Percentiles rank a stretch among this genome's conserved stretches.
Evolutionary conservation across 257 asterid species (phyloP).

Genomic region (Anisodus acutangulus): DNA sequence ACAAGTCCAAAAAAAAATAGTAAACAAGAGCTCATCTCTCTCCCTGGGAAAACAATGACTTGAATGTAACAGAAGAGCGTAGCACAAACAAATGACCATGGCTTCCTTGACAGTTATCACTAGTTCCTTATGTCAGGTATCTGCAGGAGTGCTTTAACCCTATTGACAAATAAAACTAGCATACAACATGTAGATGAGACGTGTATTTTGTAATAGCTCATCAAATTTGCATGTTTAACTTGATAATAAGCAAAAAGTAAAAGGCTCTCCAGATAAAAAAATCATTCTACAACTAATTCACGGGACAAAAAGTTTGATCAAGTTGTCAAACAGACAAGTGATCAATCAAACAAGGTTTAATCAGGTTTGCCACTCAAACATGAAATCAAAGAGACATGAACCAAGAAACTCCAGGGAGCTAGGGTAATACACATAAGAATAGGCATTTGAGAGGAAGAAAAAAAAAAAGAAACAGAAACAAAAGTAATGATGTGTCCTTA

Average conservation of each 20-base stretch:
- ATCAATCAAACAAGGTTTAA: background rate
- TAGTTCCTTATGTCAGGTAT: background rate
- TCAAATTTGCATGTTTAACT: background rate
- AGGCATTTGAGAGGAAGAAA: background rate
- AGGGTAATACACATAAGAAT: background rate
- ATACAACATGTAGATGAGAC: background rate
- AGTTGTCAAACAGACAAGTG: background rate
- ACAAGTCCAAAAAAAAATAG: background rate
- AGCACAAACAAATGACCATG: background rate
- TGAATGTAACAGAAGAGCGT: background rate
- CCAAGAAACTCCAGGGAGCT: background rate
- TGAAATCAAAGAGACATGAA: conserved; percentile 7
- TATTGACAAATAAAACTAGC: background rate
- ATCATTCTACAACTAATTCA: background rate
- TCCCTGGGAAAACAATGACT: background rate
- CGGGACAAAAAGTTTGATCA: background rate
- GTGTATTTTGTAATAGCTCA: background rate
- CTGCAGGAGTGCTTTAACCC: background rate
- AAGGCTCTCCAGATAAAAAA: background rate
- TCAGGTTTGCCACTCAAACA: background rate
- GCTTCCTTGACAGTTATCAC: background rate
- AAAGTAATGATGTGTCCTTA: conserved; percentile 26
- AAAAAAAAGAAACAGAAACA: background rate
- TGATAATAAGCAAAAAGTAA: conserved; percentile 12
- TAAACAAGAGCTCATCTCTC: background rate